phyloP scores from a whole-genome alignment of 805 yeast species.

The Wilhelminamyces savonicus region DNA sequence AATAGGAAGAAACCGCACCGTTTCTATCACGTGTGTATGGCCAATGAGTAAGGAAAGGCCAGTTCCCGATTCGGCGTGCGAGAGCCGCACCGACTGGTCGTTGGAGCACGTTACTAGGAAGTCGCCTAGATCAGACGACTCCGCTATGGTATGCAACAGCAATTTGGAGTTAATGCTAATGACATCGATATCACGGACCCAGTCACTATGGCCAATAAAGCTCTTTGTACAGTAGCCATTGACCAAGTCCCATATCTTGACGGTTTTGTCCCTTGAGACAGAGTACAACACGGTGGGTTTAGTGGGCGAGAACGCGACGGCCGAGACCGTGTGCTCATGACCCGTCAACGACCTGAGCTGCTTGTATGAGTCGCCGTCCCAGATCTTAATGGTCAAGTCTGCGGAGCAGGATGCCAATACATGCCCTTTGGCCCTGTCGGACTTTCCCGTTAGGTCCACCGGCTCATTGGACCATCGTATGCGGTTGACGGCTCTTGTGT shows the following conservation, averaged over 20 bases:
- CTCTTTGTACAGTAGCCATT: slow-evolving; percentile 64
- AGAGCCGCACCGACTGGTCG: slow-evolving; percentile 66
- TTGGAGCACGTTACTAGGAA: slow-evolving; percentile 69
- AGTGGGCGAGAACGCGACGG: slow-evolving; percentile 44
- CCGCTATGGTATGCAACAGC: slow-evolving; percentile 5
- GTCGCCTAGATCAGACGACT: slow-evolving; percentile 36
- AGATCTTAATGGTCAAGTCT: slow-evolving; percentile 56
- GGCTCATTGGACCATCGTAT: slow-evolving; percentile 47
- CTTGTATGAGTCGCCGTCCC: slow-evolving; percentile 54
- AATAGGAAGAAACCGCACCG: slow-evolving; percentile 58
- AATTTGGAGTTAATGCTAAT: slow-evolving; percentile 12
- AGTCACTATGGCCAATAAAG: slow-evolving; percentile 76
- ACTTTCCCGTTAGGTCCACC: slow-evolving; percentile 22
- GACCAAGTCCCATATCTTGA: slow-evolving; percentile 60
- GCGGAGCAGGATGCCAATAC: slow-evolving; percentile 46
- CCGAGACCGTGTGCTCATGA: slow-evolving; percentile 82
- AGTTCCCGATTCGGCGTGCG: slow-evolving; percentile 61
- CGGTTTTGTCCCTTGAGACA: slow-evolving; percentile 57
- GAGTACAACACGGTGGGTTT: slow-evolving; percentile 47
- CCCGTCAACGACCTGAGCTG: slow-evolving; percentile 65
- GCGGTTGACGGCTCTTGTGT: slow-evolving; percentile 61
- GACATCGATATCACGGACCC: slow-evolving; percentile 69
- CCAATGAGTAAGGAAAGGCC: slow-evolving; percentile 65
- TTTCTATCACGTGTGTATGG: slow-evolving; percentile 80
- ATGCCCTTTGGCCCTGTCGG: slow-evolving; percentile 27